A percentile compares a stretch with the other conserved stretches of the same genome.
These are phyloP conservation scores for Baeospora myosura DNA, from an alignment of 1,284 basidiomycete species.

Conservation along the genomic window DNA sequence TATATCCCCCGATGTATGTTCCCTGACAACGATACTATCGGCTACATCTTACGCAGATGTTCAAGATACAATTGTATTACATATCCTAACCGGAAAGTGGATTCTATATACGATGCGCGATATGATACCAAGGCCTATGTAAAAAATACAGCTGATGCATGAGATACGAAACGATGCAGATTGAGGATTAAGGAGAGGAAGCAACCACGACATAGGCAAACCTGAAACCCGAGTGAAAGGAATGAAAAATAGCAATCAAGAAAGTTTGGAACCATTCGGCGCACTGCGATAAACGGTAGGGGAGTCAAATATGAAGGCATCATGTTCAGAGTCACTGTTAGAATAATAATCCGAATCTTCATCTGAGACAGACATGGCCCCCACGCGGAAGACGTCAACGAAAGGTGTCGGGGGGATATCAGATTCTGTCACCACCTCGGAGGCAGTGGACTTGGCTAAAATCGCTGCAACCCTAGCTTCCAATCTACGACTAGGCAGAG, in stretches of 20 bases:
- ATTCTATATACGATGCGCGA: no score
- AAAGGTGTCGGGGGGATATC: constrained; percentile 67
- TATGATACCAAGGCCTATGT: no score
- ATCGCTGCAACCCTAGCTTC: constrained; percentile 76
- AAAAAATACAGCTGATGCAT: no score
- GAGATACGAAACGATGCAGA: no score
- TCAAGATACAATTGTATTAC: no score
- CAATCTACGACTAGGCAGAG: constrained; percentile 48
- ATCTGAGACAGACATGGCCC: constrained; percentile 32
- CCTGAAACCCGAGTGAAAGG: no score
- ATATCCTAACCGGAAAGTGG: no score
- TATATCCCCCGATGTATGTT: no score
- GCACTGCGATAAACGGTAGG: constrained; percentile 31
- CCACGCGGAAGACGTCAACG: constrained; percentile 66
- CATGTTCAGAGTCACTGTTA: constrained; percentile 54
- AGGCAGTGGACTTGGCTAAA: constrained; percentile 62
- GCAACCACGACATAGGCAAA: no score
- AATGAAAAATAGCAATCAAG: neutral
- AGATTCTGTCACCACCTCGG: constrained; percentile 32
- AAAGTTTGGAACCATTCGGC: constrained; percentile 30
- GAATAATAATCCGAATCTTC: constrained; percentile 47
- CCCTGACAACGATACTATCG: no score
- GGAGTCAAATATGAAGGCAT: constrained; percentile 67
- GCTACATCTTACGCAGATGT: no score
- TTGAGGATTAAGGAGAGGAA: no score